A percentile compares a stretch with the other conserved stretches of the same genome.
phyloP scores from a whole-genome alignment of 768 basidiomycete species.

The Suillus fuscotomentosus region DNA sequence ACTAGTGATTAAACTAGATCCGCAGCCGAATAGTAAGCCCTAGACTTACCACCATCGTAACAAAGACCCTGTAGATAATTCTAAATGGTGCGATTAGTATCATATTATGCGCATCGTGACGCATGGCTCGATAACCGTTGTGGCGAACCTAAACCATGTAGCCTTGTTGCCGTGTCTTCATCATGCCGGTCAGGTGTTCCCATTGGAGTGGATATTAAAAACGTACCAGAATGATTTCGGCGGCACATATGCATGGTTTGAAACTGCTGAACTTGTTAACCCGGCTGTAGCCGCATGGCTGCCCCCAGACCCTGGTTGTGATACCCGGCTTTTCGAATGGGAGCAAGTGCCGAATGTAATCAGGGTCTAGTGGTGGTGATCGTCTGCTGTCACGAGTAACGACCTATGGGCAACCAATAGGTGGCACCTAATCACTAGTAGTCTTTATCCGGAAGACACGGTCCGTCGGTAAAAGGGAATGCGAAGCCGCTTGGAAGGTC shows the following conservation, averaged over 20 bases:
- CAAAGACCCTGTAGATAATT: neutral
- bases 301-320: neutral
- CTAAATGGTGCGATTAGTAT: neutral
- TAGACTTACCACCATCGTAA: neutral
- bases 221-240: neutral
- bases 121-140: neutral
- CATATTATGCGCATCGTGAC: neutral
- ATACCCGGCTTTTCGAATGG: neutral
- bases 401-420: neutral
- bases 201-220: slow-evolving; percentile 1
- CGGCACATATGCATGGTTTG: neutral
- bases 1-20: neutral
- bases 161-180: neutral
- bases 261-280: neutral
- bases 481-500: neutral
- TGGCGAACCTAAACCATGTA: neutral
- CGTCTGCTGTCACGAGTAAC: neutral
- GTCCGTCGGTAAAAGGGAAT: neutral
- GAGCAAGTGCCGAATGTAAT: neutral
- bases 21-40: neutral
- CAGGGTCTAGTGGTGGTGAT: neutral
- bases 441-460: neutral
- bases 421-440: neutral
- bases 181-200: too few species aligned
- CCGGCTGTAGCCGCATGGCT: neutral